phyloP scores from a whole-genome alignment of 2,329 filamentous ascomycete genomes.

The Fusarium buxicola region DNA sequence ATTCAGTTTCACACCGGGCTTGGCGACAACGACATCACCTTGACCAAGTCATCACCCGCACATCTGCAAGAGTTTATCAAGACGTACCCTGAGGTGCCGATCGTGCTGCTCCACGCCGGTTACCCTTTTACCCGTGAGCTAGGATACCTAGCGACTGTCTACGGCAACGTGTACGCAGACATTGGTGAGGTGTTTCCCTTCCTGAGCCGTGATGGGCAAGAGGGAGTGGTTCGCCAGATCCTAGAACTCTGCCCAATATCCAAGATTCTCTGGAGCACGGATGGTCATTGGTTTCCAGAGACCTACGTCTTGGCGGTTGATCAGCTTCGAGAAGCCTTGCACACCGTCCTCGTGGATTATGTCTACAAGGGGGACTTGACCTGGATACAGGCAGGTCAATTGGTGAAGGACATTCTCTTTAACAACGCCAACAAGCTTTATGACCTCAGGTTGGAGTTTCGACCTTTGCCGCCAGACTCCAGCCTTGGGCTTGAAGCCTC shows the following conservation, averaged over 20 bases:
- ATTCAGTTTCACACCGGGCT: conserved; percentile 87
- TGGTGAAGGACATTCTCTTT: conserved; percentile 78
- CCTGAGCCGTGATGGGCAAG: conserved; percentile 80
- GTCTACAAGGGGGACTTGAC: conserved; percentile 72
- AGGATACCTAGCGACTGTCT: conserved; percentile 81
- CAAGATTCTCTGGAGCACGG: conserved; percentile 84
- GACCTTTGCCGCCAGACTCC: conserved; percentile 32
- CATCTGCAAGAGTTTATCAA: conserved; percentile 80
- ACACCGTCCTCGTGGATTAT: conserved; percentile 75
- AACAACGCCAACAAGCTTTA: conserved; percentile 83
- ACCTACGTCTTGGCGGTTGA: conserved; percentile 78
- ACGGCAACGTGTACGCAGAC: conserved; percentile 84
- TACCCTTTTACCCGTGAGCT: conserved; percentile 85
- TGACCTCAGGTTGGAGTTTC: conserved; percentile 64
- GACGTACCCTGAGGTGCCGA: conserved; percentile 74
- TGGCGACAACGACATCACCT: conserved; percentile 80
- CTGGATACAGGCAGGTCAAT: conserved; percentile 69
- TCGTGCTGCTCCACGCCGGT: conserved; percentile 82
- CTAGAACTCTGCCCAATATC: conserved; percentile 80
- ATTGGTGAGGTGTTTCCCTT: conserved; percentile 86
- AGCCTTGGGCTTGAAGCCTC: conserved; percentile 9
- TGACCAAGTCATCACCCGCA: conserved; percentile 78
- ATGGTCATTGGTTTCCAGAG: conserved; percentile 83
- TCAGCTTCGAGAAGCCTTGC: conserved; percentile 78
- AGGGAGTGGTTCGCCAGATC: conserved; percentile 75